These are phyloP conservation scores for Aspergillus sp. DNA, from an alignment of 2,329 filamentous ascomycete species.

Conservation along the genomic window DNA sequence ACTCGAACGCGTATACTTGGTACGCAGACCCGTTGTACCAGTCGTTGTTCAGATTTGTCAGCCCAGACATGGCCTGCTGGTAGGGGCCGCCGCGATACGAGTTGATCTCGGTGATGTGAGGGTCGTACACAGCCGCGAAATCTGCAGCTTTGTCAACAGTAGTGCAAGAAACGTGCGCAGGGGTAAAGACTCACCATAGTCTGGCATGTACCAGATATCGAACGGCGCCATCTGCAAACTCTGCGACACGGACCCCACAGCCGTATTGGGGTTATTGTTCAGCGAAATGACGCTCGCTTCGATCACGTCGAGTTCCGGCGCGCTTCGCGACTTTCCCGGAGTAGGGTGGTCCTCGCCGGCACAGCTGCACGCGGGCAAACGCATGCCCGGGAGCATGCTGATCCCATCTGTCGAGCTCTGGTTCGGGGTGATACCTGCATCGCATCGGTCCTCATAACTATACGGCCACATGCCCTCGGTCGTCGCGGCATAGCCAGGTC, in stretches of 20 bases:
- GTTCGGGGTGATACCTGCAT: constrained; percentile 68
- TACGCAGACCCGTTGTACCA: constrained; percentile 66
- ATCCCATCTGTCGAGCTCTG: constrained; percentile 67
- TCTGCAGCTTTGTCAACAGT: constrained; percentile 36
- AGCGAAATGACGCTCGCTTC: constrained; percentile 62
- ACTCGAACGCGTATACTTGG: constrained; percentile 63
- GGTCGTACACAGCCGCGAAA: constrained; percentile 64
- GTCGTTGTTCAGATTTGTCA: constrained; percentile 61
- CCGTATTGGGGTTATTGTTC: constrained; percentile 46
- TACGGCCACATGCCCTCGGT: constrained; percentile 74
- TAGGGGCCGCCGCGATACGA: constrained; percentile 59
- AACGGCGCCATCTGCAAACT: constrained; percentile 68
- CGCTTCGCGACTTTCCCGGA: constrained; percentile 62
- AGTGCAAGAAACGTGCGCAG: background rate
- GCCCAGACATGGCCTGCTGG: constrained; percentile 61
- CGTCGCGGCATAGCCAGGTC: constrained; percentile 66
- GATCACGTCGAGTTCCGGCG: constrained; percentile 70
- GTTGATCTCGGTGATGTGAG: constrained; percentile 56
- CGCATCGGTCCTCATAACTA: constrained; percentile 66
- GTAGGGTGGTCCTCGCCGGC: constrained; percentile 62
- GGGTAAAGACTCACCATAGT: constrained; percentile 44
- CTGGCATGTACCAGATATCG: constrained; percentile 66
- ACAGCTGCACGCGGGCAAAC: constrained; percentile 67
- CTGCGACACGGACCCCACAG: constrained; percentile 62
- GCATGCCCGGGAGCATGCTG: constrained; percentile 67